Evolutionary conservation across 2,329 filamentous ascomycete species (phyloP).

Genomic region (Xylaria digitata): DNA sequence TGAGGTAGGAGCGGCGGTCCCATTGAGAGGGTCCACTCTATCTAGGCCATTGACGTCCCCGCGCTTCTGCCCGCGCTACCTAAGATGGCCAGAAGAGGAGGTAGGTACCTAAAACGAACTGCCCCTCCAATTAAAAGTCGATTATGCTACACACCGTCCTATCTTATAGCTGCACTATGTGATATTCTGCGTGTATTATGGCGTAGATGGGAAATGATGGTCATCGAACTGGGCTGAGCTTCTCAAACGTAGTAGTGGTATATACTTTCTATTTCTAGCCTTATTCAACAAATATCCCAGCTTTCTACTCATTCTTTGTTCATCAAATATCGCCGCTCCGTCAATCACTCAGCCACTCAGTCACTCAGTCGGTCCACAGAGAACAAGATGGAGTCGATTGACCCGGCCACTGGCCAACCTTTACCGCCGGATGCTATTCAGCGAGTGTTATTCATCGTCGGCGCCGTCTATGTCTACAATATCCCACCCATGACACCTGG

Average conservation of each 20-base stretch:
- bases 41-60: no score
- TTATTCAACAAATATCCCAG: slow-evolving; percentile 22
- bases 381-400: slow-evolving; percentile 68
- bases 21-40: background rate
- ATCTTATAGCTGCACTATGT: slow-evolving; percentile 16
- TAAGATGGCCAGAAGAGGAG: no score
- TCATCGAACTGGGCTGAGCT: slow-evolving; percentile 9
- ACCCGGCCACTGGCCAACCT: slow-evolving; percentile 76
- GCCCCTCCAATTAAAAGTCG: slow-evolving; percentile 26
- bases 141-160: slow-evolving; percentile 24
- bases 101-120: background rate
- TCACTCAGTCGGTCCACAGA: background rate
- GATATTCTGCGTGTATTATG: slow-evolving; percentile 15
- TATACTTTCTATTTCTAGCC: background rate
- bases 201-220: slow-evolving; percentile 24
- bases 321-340: no score
- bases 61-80: no score
- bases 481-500: slow-evolving; percentile 83
- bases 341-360: no score
- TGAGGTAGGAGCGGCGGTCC: slow-evolving; percentile 2
- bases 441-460: slow-evolving; percentile 81
- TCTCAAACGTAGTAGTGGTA: background rate
- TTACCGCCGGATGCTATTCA: slow-evolving; percentile 83
- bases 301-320: slow-evolving; percentile 5
- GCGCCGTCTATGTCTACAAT: slow-evolving; percentile 84